These are phyloP conservation scores for Eutrema japonicum DNA, from an alignment of 345 rosid species.

Conservation along the genomic window DNA sequence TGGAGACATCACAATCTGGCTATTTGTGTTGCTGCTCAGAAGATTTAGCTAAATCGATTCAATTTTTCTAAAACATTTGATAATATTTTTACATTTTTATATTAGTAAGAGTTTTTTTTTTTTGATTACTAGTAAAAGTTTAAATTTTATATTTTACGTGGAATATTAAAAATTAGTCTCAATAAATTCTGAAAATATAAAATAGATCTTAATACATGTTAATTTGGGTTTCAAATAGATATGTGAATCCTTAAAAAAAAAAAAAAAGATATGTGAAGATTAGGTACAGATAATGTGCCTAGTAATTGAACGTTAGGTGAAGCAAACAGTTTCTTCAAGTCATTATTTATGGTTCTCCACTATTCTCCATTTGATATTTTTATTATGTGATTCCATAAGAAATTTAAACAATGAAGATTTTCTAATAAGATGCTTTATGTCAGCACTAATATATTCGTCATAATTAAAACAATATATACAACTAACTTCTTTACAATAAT, in stretches of 20 bases:
- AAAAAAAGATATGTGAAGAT: slow-evolving; percentile 17
- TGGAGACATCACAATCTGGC: slow-evolving; percentile 21
- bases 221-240: not conserved
- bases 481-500: slow-evolving; percentile 24
- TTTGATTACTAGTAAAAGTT: too few relatives aligned
- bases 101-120: not conserved
- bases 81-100: not conserved
- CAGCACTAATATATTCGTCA: slow-evolving; percentile 41
- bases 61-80: not conserved
- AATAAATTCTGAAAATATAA: not conserved
- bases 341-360: slow-evolving; percentile 36
- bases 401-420: not conserved
- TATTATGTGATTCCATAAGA: slow-evolving; percentile 3
- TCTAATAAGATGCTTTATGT: slow-evolving; percentile 35
- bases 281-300: slow-evolving; percentile 23
- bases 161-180: not conserved
- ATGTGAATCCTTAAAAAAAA: too few relatives aligned
- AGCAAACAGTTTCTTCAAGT: slow-evolving; percentile 8
- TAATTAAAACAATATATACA: slow-evolving; percentile 13
- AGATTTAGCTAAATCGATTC: too few relatives aligned
- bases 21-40: too few relatives aligned
- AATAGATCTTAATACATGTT: not conserved
- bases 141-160: too few relatives aligned
- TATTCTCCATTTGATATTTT: slow-evolving; percentile 22
- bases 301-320: slow-evolving; percentile 38